Conservation (phyloP, 805 yeast genomes). For the Tetrapisispora pingtungensis region DNA sequence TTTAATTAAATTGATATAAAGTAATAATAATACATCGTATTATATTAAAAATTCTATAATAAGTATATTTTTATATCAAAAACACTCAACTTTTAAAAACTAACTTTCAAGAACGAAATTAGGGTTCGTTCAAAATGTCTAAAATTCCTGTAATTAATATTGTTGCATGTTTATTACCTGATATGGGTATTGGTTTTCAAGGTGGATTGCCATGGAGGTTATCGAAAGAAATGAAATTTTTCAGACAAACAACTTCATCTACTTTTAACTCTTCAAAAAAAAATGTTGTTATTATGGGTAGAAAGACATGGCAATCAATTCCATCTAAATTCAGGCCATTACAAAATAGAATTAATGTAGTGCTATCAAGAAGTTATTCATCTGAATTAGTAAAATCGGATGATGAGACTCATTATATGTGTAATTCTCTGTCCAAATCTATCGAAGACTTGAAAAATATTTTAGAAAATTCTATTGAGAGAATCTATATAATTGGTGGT, state of each 20-base stretch:
- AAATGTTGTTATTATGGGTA: slow-evolving; percentile 91
- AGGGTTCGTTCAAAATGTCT: background rate
- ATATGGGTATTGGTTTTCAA: slow-evolving; percentile 71
- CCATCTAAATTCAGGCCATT: slow-evolving; percentile 79
- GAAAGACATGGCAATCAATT: slow-evolving; percentile 92
- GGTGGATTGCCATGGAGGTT: slow-evolving; percentile 86
- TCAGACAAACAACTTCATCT: slow-evolving; percentile 58
- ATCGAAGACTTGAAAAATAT: slow-evolving; percentile 22
- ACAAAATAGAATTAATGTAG: slow-evolving; percentile 61
- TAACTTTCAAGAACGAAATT: background rate
- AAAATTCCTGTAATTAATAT: slow-evolving; percentile 45
- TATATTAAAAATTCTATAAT: too few relatives aligned
- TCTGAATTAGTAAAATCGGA: slow-evolving; percentile 1
- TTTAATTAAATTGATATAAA: too few relatives aligned
- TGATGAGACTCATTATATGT: slow-evolving; percentile 13
- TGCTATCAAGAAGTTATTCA: slow-evolving; percentile 45
- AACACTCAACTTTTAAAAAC: too few relatives aligned
- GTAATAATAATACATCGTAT: too few relatives aligned
- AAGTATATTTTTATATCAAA: too few relatives aligned
- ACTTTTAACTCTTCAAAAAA: slow-evolving; percentile 28
- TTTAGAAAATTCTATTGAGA: slow-evolving; percentile 32
- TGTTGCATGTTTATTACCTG: slow-evolving; percentile 79
- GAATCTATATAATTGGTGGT: slow-evolving; percentile 84
- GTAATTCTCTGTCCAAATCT: slow-evolving; percentile 38
- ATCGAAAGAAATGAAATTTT: slow-evolving; percentile 75